These are phyloP conservation scores for Lyophyllum semitale DNA, from an alignment of 768 basidiomycete genomes.

Conservation along the genomic window DNA sequence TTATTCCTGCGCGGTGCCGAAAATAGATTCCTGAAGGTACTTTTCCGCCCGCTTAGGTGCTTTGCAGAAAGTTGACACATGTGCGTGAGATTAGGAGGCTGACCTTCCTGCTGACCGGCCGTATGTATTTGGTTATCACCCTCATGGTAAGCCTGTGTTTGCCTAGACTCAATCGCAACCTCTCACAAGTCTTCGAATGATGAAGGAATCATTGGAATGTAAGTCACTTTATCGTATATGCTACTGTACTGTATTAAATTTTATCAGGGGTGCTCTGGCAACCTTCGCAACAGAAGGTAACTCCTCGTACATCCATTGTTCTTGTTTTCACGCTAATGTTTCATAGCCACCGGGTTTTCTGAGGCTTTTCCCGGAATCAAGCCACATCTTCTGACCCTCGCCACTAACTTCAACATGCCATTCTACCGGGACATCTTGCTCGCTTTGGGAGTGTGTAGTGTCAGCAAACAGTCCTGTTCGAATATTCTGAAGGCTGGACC, in stretches of 20 bases:
- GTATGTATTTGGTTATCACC: constrained; percentile 98
- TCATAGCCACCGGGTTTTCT: constrained; percentile 86
- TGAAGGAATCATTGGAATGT: constrained; percentile 97
- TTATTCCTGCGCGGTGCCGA: not conserved
- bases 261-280: constrained; percentile 81
- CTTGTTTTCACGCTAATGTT: not conserved
- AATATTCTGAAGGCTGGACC: constrained; percentile 76
- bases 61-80: constrained; percentile 15
- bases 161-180: not conserved
- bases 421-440: constrained; percentile 92
- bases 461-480: constrained; percentile 87
- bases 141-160: constrained; percentile 68
- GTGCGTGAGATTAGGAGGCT: constrained; percentile 59
- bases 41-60: constrained; percentile 5
- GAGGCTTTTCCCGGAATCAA: constrained; percentile 85
- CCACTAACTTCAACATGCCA: constrained; percentile 89
- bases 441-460: constrained; percentile 87
- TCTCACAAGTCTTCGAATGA: constrained; percentile 8
- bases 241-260: not conserved
- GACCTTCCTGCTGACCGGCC: constrained; percentile 90
- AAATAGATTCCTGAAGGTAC: constrained; percentile 53
- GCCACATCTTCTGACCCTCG: constrained; percentile 90
- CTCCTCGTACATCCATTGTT: constrained; percentile 6
- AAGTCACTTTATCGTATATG: constrained; percentile 10
- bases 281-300: constrained; percentile 95